These are phyloP conservation scores for Neofusicoccum laricinum DNA, from an alignment of 2,329 filamentous ascomycete genomes.

Conservation along the genomic window DNA sequence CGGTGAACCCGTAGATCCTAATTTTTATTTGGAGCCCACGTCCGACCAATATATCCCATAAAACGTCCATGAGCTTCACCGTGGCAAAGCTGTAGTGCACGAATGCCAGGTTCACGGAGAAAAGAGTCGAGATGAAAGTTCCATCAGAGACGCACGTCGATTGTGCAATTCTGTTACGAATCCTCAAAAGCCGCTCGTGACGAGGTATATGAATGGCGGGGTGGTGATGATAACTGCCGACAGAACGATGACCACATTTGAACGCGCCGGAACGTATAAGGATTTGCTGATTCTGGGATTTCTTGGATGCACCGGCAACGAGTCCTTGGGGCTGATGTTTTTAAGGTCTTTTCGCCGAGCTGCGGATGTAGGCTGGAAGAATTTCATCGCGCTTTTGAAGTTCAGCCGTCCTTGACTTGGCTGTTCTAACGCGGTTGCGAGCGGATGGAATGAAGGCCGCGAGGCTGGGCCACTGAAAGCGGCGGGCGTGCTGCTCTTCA, in stretches of 20 bases:
- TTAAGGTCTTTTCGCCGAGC: no score
- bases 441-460: no score
- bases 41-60: not conserved
- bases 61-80: not conserved
- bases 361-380: no score
- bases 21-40: not conserved
- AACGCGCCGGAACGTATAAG: not conserved
- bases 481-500: no score
- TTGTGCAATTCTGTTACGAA: not conserved
- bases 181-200: not conserved
- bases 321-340: no score
- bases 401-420: no score
- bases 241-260: not conserved
- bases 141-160: not conserved
- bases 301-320: not conserved
- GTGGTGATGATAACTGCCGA: not conserved
- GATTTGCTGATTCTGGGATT: not conserved
- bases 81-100: not conserved
- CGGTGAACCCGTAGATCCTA: not conserved
- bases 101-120: not conserved
- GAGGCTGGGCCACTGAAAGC: no score
- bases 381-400: no score
- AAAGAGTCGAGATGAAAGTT: not conserved
- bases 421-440: no score
- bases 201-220: not conserved